Base-by-base conservation (phyloP, 495 filamentous ascomycete genomes). In the Tuber indicum region DNA sequence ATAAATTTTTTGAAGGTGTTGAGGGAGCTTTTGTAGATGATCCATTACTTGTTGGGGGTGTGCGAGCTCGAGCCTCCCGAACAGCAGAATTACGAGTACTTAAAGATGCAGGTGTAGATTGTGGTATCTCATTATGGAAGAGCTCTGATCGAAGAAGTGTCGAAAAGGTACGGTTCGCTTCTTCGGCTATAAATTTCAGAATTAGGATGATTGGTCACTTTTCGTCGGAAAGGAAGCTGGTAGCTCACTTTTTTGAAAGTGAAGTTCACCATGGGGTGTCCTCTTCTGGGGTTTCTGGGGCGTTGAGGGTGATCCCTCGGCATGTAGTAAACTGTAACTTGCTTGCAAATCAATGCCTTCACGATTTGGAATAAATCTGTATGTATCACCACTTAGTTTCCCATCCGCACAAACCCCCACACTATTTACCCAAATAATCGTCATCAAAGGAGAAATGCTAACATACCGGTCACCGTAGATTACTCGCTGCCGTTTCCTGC, bases 1-100 rank as follows among this genome's bases (percentile, higher is more conserved):
- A 98, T 49, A 99, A 89, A 82, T 98, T 98, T 86, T 98, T 98
- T 84, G 97, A 94, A 5, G 96, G 96, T 12, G 96, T 98, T 7
- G 94, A 94, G 0, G 96, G 96, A 5, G 94, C 97, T 19, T 89
- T 87, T 41, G 88, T 85, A 66, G 58, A 66, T 43, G 87, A 85
- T 10, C 87, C 82, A 81, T 91, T 91, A 47, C 87, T 90, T 10
- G 96, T 93, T 44, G 91, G 91, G 52, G 93, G 91, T 80, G 93
- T 88, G 72, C 89, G 91, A 39, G 90, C 90, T 82, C 93, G 91
- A 79, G 89, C 89, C 91, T 89, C 75, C 87, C 88, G 72, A 69
- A 42, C 45, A 23, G 76, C 77, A 6, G 81, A 81, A 52, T 81
- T 81, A 66, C 83, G 72, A 78, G 83, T 76, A 83, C 85, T 90